These are phyloP conservation scores for Hysterium pulicare DNA, from an alignment of 2,329 filamentous ascomycete genomes.

Conservation along the genomic window DNA sequence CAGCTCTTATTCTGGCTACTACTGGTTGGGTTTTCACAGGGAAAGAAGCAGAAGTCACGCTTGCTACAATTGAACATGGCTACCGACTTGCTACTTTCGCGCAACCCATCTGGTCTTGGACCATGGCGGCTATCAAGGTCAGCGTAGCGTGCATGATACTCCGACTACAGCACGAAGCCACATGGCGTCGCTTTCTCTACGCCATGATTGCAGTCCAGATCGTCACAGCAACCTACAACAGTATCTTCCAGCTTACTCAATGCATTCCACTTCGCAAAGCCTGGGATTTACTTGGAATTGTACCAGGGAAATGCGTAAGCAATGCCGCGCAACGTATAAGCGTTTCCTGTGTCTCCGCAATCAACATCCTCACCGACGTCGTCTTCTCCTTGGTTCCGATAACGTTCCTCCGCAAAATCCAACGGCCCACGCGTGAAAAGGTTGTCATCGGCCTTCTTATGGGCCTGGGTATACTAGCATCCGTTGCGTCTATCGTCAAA, in stretches of 20 bases:
- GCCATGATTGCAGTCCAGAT: conserved; percentile 13
- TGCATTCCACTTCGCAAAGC: conserved; percentile 14
- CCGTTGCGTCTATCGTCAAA: conserved; percentile 16
- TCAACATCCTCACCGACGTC: conserved; percentile 17
- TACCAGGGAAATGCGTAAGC: conserved; percentile 14
- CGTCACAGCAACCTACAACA: conserved; percentile 14
- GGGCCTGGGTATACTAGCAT: conserved; percentile 16
- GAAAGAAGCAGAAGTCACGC: background rate
- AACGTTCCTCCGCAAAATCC: conserved; percentile 18
- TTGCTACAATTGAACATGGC: background rate
- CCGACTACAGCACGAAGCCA: conserved; percentile 10
- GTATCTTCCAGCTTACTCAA: conserved; percentile 11
- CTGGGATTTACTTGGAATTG: conserved; percentile 13
- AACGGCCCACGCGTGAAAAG: conserved; percentile 16
- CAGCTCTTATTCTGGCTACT: too few species aligned
- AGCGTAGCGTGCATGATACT: conserved; percentile 18
- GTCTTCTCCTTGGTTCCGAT: conserved; percentile 17
- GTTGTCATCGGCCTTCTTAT: conserved; percentile 17
- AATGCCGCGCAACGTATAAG: conserved; percentile 6
- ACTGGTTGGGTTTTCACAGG: background rate
- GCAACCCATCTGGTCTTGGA: conserved; percentile 19
- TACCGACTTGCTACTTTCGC: conserved; percentile 4
- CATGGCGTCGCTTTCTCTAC: conserved; percentile 16
- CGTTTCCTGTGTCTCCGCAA: conserved; percentile 8
- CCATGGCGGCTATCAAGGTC: conserved; percentile 16